Base-by-base conservation (phyloP, 148 eudicot species). In the Talinum fruticosum region DNA sequence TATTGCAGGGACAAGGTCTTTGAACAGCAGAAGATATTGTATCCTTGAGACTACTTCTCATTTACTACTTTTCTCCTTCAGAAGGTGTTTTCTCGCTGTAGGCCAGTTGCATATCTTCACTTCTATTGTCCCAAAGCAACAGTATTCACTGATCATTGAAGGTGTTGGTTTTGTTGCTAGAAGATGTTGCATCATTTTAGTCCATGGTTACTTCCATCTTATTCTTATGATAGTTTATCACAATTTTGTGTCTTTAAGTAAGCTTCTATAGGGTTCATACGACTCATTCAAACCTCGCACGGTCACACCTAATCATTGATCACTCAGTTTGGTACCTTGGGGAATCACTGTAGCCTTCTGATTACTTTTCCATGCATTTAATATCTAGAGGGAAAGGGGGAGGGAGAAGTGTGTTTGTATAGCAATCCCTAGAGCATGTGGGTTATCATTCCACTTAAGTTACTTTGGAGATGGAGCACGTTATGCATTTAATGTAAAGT, bases 1-100 rank as follows among this genome's bases (percentile, higher is more conserved):
- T n/a, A 41, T 84, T 89, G 83, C 97, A 94, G 98, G 96, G 98
- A 94, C 84, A 94, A 94, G 86, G 82, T 92, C 73, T 90, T 94
- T 70, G 93, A 89, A 82, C 91, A 87, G 65, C 97, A 94, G 82
- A 90, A 94, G 89, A 88, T 84, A 41, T 92, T 87, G 96, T 92
- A 94, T 94, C 96, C 97, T 94, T 88, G 51, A 47, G 10, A 12
- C 33, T 62, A 62, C 32, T 5, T 41, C 47, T 6, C 47, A 41
- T 28, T 6, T 62, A 62, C 34, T 62, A 62, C 15, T 28, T 28
- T 62, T 26, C 15, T 4, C 32, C 2, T 28, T 62, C 30, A 8
- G 28, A 23, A 57, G 24, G n/a, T n/a, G 28, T 57, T 18, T n/a
- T 57, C 26, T n/a, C 6, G 12, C 24, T 57, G 1, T 57, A 23